These are phyloP conservation scores for Saturnispora bothae DNA, from an alignment of 805 yeast species.

Conservation along the genomic window DNA sequence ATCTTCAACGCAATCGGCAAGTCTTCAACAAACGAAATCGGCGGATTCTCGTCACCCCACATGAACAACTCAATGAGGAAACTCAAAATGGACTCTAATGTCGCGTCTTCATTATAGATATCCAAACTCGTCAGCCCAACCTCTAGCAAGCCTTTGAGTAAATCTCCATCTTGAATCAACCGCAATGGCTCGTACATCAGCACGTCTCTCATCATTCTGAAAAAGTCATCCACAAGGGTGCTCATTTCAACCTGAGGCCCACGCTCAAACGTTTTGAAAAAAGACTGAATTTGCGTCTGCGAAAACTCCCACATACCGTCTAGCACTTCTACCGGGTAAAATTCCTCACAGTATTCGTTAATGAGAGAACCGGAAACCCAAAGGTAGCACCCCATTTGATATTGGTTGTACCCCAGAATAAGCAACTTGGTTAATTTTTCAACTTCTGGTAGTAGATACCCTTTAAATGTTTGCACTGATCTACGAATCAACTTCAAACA, in stretches of 20 bases:
- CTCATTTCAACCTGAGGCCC: slow-evolving; percentile 15
- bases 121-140: slow-evolving; percentile 45
- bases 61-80: slow-evolving; percentile 71
- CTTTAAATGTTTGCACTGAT: slow-evolving; percentile 51
- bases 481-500: slow-evolving; percentile 57
- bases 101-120: slow-evolving; percentile 55
- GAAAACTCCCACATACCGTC: slow-evolving; percentile 58
- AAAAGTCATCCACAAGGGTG: slow-evolving; percentile 79
- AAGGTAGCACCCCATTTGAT: slow-evolving; percentile 70
- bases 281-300: slow-evolving; percentile 49
- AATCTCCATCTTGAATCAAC: slow-evolving; percentile 35
- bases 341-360: slow-evolving; percentile 55
- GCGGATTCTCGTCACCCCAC: slow-evolving; percentile 79
- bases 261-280: slow-evolving; percentile 31
- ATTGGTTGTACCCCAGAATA: slow-evolving; percentile 57
- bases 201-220: slow-evolving; percentile 67
- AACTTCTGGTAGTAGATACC: slow-evolving; percentile 47
- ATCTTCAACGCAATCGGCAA: slow-evolving; percentile 42
- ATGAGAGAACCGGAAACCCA: slow-evolving; percentile 84
- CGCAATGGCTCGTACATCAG: slow-evolving; percentile 62
- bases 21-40: slow-evolving; percentile 56
- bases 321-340: slow-evolving; percentile 20
- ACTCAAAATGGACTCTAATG: slow-evolving; percentile 60
- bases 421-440: slow-evolving; percentile 56
- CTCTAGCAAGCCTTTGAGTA: slow-evolving; percentile 44